Percentiles rank a stretch among this genome's conserved stretches.
Conservation (phyloP, 1,284 basidiomycete genomes). For the Rhodotorula sp. region DNA sequence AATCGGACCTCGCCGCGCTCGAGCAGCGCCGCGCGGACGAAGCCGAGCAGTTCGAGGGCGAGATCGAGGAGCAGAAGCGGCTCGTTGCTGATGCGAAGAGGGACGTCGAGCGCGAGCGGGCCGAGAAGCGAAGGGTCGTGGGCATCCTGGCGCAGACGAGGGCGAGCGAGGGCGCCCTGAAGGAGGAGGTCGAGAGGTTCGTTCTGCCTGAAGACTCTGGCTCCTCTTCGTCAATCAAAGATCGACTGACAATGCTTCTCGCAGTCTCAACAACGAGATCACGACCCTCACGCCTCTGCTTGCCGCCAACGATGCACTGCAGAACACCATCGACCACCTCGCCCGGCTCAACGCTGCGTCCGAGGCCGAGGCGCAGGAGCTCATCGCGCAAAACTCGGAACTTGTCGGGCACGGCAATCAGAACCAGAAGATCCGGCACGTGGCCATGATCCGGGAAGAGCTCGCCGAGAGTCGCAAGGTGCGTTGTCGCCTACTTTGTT, state of each 20-base stretch:
- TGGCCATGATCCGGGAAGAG: constrained; percentile 30
- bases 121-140: constrained; percentile 20
- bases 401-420: constrained; percentile 32
- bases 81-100: neutral
- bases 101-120: constrained; percentile 23
- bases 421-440: constrained; percentile 36
- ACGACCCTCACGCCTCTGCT: constrained; percentile 9
- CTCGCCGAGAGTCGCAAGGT: constrained; percentile 29
- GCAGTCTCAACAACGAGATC: constrained; percentile 14
- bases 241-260: too few species aligned
- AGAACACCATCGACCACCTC: constrained; percentile 32
- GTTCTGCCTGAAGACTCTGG: neutral
- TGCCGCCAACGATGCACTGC: constrained; percentile 1
- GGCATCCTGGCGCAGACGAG: constrained; percentile 25
- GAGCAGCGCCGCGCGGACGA: constrained; percentile 14
- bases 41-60: constrained; percentile 19
- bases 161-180: constrained; percentile 24
- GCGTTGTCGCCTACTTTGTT: neutral
- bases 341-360: constrained; percentile 25
- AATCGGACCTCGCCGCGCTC: constrained; percentile 3
- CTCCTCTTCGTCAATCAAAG: neutral
- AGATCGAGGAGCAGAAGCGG: constrained; percentile 31
- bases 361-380: constrained; percentile 23
- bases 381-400: constrained; percentile 33
- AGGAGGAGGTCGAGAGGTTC: constrained; percentile 28